Percentiles rank a stretch among this genome's conserved stretches.
Conservation (phyloP, 441 rosid genomes). For the Bocquillonia castaneifolia region DNA sequence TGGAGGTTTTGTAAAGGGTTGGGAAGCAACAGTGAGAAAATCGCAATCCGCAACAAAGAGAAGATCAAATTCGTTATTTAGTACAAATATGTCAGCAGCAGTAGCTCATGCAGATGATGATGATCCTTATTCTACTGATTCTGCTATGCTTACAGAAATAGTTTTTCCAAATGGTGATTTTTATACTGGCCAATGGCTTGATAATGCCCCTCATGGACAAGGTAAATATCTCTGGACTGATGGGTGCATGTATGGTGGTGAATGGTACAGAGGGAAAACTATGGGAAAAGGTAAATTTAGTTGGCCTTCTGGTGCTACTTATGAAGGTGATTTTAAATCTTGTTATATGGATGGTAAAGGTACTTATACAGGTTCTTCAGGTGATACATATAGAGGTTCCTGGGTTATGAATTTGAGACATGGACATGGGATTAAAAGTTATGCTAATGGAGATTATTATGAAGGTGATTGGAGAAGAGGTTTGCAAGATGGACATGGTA, state of each 20-base stretch:
- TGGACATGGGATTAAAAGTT: constrained; percentile 66
- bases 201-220: constrained; percentile 63
- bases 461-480: constrained; percentile 92
- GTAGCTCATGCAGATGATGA: constrained; percentile 85
- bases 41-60: constrained; percentile 43
- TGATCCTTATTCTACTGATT: constrained; percentile 29
- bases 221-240: constrained; percentile 91
- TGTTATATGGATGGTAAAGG: constrained; percentile 96
- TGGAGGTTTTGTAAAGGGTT: constrained; percentile 44
- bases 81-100: constrained; percentile 48
- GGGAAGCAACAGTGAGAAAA: constrained; percentile 49
- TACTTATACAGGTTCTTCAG: constrained; percentile 62
- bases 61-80: constrained; percentile 33
- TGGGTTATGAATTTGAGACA: constrained; percentile 92
- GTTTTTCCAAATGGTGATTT: constrained; percentile 64
- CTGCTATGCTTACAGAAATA: constrained; percentile 45
- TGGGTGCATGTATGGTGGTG: constrained; percentile 92
- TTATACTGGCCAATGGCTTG: constrained; percentile 71
- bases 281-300: constrained; percentile 86
- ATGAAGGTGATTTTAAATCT: constrained; percentile 85
- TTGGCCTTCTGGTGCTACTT: constrained; percentile 93
- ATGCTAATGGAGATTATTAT: constrained; percentile 64
- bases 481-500: constrained; percentile 81
- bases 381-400: constrained; percentile 62
- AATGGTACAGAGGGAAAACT: constrained; percentile 72